Evolutionary conservation across 129 eudicot genomes (phyloP).

Genomic region (Scalesia atractyloides): DNA sequence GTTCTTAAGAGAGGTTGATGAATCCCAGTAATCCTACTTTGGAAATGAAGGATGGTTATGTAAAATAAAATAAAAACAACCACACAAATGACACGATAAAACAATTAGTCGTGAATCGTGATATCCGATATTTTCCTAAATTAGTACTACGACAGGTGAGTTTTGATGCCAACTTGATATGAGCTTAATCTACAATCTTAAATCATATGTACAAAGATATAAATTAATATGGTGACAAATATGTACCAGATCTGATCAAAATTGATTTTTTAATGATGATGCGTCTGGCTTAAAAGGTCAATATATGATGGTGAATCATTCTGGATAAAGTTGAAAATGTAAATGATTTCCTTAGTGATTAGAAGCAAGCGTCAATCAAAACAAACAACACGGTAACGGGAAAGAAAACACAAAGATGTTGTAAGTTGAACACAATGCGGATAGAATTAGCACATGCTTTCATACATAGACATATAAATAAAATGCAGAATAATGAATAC

Average conservation of each 20-base stretch:
- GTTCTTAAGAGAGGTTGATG: conserved; percentile 40
- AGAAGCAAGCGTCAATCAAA: background rate
- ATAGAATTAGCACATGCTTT: background rate
- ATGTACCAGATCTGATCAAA: conserved; percentile 1
- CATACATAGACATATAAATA: conserved; percentile 5
- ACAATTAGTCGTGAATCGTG: background rate
- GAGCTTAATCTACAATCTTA: background rate
- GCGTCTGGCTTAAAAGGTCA: conserved; percentile 1
- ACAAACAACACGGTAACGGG: conserved; percentile 3
- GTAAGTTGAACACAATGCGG: background rate
- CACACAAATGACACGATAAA: background rate
- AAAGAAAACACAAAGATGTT: conserved; percentile 6
- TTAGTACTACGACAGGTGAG: background rate
- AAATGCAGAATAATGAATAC: conserved; percentile 4
- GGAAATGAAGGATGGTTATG: conserved; percentile 23
- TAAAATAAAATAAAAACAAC: background rate
- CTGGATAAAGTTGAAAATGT: too few species aligned
- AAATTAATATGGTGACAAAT: background rate
- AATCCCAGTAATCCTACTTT: conserved; percentile 65
- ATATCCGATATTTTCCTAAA: conserved; percentile 7
- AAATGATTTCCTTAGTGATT: too few species aligned
- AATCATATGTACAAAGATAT: background rate
- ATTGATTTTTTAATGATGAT: background rate
- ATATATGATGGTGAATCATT: background rate
- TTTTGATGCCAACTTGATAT: background rate